Base-by-base conservation (phyloP, 164 flowering plant genomes). In the Nymphaea colorata region DNA sequence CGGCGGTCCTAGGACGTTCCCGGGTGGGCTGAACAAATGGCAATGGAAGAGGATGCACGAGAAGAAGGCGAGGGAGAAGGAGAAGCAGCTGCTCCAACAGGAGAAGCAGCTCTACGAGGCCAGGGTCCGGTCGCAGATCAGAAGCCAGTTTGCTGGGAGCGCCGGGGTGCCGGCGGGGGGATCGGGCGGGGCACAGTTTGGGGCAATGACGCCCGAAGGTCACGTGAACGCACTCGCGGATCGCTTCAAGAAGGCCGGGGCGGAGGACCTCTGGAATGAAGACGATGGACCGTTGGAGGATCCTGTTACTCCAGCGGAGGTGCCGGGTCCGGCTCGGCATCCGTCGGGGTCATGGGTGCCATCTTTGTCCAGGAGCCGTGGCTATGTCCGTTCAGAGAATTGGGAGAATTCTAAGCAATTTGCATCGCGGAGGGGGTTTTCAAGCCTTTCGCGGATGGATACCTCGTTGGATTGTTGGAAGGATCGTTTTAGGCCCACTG, bases 11-110 rank as follows among this genome's bases (percentile, higher is more conserved):
- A 83, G 98, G 41, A 92, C 98, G 6, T 95, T 92, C 74, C 98
- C 98, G 2, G 97, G 96, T 68, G 99, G 99, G 3, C 72, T 95
- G 67, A 95, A 87, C 90, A 92, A 92, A 73, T 92, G 98, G 99
- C 94, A 95, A 63, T 95, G 97, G 98, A 95, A 92, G 73, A 90
- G 99, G 17, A 72, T 92, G 61, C 98, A 95, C 78, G 97, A 95
- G 83, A 92, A 95, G 75, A 87, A 85, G 69, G 98, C 98, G 45
- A 78, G 66, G 64, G 96, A 95, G 73, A 95, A 95, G 68, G 98
- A 95, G 67, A 79, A 73, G 12, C 79, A 82, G 42, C 93, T 94
- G 18, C 86, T 94, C 41, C 84, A 85, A 0, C 96, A 91, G 61
- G 99, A 94, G 70, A 90, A 90, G 45, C 92, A 94, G 73, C 82